Base-by-base conservation (phyloP, 75 land plant genomes). In the Cupressus sempervirens region DNA sequence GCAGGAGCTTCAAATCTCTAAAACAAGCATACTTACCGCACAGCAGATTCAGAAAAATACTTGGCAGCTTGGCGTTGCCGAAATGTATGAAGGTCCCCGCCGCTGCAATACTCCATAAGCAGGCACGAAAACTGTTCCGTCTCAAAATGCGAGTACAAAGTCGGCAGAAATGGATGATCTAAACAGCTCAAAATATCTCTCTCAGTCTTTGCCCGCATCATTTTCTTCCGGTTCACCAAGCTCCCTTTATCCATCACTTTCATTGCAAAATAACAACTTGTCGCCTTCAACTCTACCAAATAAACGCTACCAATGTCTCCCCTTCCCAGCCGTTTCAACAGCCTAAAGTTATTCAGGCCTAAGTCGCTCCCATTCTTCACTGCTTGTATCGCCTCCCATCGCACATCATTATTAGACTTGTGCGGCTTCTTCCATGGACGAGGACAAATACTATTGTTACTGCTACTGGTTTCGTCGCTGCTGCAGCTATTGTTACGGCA, bases 131-230 rank as follows among this genome's bases (percentile, higher is more conserved):
- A 86, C 65, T 86, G 84, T 14, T 86, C 85, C 36, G 86, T 86
- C 86, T 86, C 86, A 84, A 86, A 86, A 86, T 86, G 86, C 14
- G 85, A 23, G 36, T 86, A 86, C 54, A 86, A 50, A 50, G 86
- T 86, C 30, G 86, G 86, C 81, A 86, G 38, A 38, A 86, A 86
- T 3, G 86, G 86, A 86, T 86, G 86, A 83, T 86, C 86, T 23
- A 86, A 43, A 83, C 36, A 35, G 45, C 54, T 52, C 56, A 86
- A 36, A 54, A 86, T 86, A 43, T 86, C 85, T 72, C 81, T 81
- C 26, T 86, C 86, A 15, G 86, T 86, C 62, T 56, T 48, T 6
- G 85, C 86, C 40, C 86, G 84, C 46, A 86, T 16, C 65, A 86
- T 41, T 46, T 86, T 86, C 32, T 86, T 86, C 45, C 86, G 38